Evolutionary conservation across 2,329 filamentous ascomycete genomes (phyloP), one percentile per base, ranked within the genome.

Genomic region (Fusarium redolens): DNA sequence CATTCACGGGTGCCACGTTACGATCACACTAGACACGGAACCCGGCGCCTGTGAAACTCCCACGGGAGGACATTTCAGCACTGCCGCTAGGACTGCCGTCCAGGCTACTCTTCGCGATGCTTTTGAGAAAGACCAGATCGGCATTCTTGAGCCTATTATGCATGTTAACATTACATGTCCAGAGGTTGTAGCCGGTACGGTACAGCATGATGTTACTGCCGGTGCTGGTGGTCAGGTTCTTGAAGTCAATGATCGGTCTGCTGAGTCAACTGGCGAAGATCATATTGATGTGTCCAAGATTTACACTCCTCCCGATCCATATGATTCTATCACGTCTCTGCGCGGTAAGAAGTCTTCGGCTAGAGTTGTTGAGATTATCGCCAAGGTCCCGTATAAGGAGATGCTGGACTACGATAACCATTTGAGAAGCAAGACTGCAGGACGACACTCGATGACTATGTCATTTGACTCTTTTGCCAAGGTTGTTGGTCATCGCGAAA

Each of bases 401-500:
- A 98, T 98, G 94, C 92, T 98, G 40, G 93, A 96, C 45, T 99
- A 98, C 81, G 86, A 98, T 75, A 94, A 94, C 80, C 93, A 97
- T 79, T 83, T 99, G 72, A 87, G 96, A 58, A 95, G 94, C 82
- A 88, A 97, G 85, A 99, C 96, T 7, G 93, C 92, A 5, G 96
- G 96, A 0, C 87, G 96, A 4, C 89, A 91, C 77, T 85, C 87
- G 9, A 83, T 90, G 79, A 88, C 87, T 3, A 88, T 90, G 87
- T 83, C 86, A 7, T 86, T 89, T 75, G 88, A 89, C 71, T 88
- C 85, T 11, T 89, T 90, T 73, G 87, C 89, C 56, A 81, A 83
- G 56, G 88, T 91, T 3, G 85, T 86, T 2, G 88, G 87, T 1
- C 81, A 86, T 31, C 83, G 89, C 44, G 88, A 90, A 71, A 90